Conservation (phyloP, 2,329 filamentous ascomycete genomes). For the Cordyceps sp. region DNA sequence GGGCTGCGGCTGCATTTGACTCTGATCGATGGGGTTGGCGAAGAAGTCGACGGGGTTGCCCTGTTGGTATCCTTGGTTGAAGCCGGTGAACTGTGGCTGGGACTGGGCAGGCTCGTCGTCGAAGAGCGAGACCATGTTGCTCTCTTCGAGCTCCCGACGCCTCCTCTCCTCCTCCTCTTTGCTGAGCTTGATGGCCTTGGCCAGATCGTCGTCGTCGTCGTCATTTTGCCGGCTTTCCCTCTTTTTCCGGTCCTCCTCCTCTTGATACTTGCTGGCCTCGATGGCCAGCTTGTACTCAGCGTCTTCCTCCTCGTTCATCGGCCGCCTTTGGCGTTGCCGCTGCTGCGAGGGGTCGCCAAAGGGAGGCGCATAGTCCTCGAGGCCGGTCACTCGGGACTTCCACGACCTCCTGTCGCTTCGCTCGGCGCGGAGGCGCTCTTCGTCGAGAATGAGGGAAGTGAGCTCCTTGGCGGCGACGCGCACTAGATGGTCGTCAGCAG, state of each 20-base stretch:
- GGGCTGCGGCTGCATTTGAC: conserved; percentile 58
- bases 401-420: conserved; percentile 82
- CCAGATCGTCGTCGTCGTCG: conserved; percentile 73
- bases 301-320: conserved; percentile 62
- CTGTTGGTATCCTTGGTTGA: conserved; percentile 96
- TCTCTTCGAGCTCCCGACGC: conserved; percentile 71
- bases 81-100: conserved; percentile 69
- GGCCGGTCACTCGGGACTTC: conserved; percentile 90
- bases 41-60: conserved; percentile 94
- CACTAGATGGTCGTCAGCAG: conserved; percentile 37
- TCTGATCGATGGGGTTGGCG: conserved; percentile 75
- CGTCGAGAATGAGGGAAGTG: conserved; percentile 79
- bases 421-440: conserved; percentile 80
- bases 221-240: conserved; percentile 44
- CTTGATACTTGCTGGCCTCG: conserved; percentile 88
- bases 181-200: conserved; percentile 88
- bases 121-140: conserved; percentile 75
- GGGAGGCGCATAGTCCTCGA: conserved; percentile 58
- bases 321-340: conserved; percentile 30
- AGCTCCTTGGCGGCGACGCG: conserved; percentile 92
- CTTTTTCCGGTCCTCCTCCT: conserved; percentile 72
- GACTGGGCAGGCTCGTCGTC: conserved; percentile 53
- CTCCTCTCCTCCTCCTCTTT: conserved; percentile 87
- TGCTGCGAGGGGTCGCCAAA: conserved; percentile 22
- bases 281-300: conserved; percentile 79